phyloP scores from a whole-genome alignment of 2,329 filamentous ascomycete species.

The Aureobasidium melanogenum region DNA sequence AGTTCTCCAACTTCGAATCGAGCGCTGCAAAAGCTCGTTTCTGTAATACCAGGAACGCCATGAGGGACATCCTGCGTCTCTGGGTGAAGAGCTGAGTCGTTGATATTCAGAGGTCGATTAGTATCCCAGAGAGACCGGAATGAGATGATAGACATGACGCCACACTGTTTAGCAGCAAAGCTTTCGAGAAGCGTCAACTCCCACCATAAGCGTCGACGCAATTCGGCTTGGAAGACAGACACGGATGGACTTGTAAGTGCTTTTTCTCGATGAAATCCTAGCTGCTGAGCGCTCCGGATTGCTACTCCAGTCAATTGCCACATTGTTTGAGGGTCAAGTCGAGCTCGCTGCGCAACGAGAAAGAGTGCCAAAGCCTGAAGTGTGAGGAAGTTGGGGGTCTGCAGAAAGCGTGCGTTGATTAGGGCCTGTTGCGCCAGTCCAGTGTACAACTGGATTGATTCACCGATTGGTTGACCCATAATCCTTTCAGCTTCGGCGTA shows the following conservation, averaged over 20 bases:
- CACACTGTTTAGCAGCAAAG: slow-evolving; percentile 23
- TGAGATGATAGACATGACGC: slow-evolving; percentile 17
- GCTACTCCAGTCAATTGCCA: slow-evolving; percentile 58
- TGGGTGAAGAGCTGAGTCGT: slow-evolving; percentile 27
- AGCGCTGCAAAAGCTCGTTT: slow-evolving; percentile 39
- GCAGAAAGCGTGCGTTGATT: slow-evolving; percentile 57
- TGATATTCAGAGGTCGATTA: slow-evolving; percentile 26
- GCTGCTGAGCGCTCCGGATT: slow-evolving; percentile 49
- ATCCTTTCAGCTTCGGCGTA: slow-evolving; percentile 35
- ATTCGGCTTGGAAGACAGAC: slow-evolving; percentile 47
- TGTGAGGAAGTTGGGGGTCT: slow-evolving; percentile 54
- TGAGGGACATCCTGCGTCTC: slow-evolving; percentile 40
- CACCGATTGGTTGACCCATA: slow-evolving; percentile 41
- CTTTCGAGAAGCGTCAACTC: slow-evolving; percentile 52
- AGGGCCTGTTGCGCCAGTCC: slow-evolving; percentile 43
- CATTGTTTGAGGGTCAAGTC: slow-evolving; percentile 42
- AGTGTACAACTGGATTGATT: background rate
- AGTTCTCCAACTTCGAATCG: slow-evolving; percentile 35
- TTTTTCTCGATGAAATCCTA: slow-evolving; percentile 55
- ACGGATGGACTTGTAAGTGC: slow-evolving; percentile 35
- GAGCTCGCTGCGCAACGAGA: slow-evolving; percentile 33
- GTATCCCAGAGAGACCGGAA: slow-evolving; percentile 21
- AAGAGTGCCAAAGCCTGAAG: slow-evolving; percentile 62
- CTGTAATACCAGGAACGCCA: slow-evolving; percentile 44
- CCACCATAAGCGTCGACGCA: slow-evolving; percentile 53